These are phyloP conservation scores for Ceriops tagal DNA, from an alignment of 345 rosid genomes.

Conservation along the genomic window DNA sequence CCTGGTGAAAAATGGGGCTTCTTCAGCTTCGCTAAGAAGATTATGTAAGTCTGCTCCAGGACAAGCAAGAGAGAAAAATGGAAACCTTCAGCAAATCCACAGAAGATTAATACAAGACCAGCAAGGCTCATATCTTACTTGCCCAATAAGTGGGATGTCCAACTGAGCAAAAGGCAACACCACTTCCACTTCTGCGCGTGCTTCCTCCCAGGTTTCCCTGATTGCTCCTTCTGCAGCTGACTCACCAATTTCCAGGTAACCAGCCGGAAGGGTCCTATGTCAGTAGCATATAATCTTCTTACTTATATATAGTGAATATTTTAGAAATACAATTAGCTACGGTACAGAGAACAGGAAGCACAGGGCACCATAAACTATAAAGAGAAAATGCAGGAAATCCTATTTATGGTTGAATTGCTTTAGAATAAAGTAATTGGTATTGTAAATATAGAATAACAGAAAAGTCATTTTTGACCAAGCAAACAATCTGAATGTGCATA, in stretches of 20 bases:
- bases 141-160: conserved; percentile 93
- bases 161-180: conserved; percentile 85
- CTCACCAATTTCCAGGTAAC: conserved; percentile 95
- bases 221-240: conserved; percentile 93
- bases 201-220: conserved; percentile 97
- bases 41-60: conserved; percentile 76
- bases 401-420: neutral
- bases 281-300: conserved; percentile 18
- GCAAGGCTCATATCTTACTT: conserved; percentile 38
- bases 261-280: conserved; percentile 97
- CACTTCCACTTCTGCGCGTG: conserved; percentile 86
- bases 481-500: conserved; percentile 23
- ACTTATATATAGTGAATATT: conserved; percentile 9
- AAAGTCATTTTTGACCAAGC: conserved; percentile 3
- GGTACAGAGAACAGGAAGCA: conserved; percentile 8
- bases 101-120: conserved; percentile 8
- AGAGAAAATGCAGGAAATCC: conserved; percentile 2
- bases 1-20: conserved; percentile 79
- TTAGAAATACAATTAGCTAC: neutral
- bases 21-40: conserved; percentile 88
- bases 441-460: neutral
- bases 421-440: neutral
- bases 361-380: neutral
- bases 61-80: conserved; percentile 15
- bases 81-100: conserved; percentile 11